phyloP scores from a whole-genome alignment of 2,329 filamentous ascomycete genomes.

The Eurotiales sp. region DNA sequence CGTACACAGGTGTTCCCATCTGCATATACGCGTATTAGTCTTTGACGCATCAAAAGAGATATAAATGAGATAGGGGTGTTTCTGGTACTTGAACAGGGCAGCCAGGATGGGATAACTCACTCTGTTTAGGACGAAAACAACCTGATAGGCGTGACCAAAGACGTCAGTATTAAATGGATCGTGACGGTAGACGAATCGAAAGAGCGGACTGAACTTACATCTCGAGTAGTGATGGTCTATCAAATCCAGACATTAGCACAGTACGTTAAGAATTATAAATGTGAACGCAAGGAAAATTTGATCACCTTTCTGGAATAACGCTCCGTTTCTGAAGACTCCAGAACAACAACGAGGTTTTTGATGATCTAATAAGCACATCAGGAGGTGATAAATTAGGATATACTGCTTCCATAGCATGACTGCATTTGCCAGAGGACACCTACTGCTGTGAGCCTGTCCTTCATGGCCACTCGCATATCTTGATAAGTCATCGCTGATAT shows the following conservation, averaged over 20 bases:
- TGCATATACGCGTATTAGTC: neutral
- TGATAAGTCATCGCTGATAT: slow-evolving; percentile 30
- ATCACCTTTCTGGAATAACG: slow-evolving; percentile 17
- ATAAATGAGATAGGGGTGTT: too few relatives aligned
- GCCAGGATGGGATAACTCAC: slow-evolving; percentile 2
- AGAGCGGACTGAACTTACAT: slow-evolving; percentile 16
- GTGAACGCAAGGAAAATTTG: too few relatives aligned
- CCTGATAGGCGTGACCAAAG: neutral
- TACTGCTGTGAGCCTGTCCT: slow-evolving; percentile 19
- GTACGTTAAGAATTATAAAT: too few relatives aligned
- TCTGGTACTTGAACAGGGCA: too few relatives aligned
- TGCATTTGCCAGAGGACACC: neutral
- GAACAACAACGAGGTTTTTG: slow-evolving; percentile 19
- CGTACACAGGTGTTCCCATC: slow-evolving; percentile 9
- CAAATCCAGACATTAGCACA: neutral
- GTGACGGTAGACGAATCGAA: neutral
- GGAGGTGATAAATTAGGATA: neutral
- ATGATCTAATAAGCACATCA: slow-evolving; percentile 21
- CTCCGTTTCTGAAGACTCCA: slow-evolving; percentile 18
- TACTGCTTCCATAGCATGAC: neutral
- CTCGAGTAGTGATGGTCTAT: slow-evolving; percentile 18
- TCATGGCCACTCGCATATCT: slow-evolving; percentile 21
- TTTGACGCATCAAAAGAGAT: too few relatives aligned
- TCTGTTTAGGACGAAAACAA: slow-evolving; percentile 13
- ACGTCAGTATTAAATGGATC: neutral